phyloP scores from a whole-genome alignment of 2,329 filamentous ascomycete species.

The Didymosphaeria variabile region DNA sequence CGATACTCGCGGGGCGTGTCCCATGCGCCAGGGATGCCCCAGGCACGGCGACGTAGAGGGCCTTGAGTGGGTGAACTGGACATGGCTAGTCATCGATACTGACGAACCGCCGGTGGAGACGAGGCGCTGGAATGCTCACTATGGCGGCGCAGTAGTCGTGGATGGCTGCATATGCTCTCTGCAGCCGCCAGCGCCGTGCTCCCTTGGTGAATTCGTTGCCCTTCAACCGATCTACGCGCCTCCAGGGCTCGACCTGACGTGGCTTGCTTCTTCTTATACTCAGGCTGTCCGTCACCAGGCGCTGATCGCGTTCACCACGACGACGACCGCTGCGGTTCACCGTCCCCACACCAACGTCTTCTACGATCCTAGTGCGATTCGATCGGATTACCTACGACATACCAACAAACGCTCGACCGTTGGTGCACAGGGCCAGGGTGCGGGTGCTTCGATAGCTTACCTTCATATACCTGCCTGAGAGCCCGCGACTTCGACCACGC shows the following conservation, averaged over 20 bases:
- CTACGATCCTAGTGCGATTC: neutral
- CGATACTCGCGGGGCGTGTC: neutral
- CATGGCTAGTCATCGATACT: neutral
- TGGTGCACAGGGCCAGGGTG: neutral
- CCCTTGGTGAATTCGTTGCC: conserved; percentile 17
- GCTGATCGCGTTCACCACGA: neutral
- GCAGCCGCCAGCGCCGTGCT: conserved; percentile 21
- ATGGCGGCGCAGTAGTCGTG: conserved; percentile 12
- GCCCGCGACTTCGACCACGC: conserved; percentile 4
- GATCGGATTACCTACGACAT: neutral
- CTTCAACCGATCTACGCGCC: neutral
- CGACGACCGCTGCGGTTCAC: neutral
- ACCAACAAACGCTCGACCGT: conserved; percentile 7
- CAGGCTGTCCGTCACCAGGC: neutral
- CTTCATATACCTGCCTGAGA: conserved; percentile 3
- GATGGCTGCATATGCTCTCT: conserved; percentile 16
- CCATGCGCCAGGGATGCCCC: conserved; percentile 11
- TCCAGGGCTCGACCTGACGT: neutral
- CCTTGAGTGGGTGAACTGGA: conserved; percentile 17
- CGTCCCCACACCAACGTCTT: neutral
- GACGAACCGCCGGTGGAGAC: conserved; percentile 8
- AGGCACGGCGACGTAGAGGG: conserved; percentile 2
- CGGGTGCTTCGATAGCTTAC: neutral
- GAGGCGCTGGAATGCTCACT: conserved; percentile 14
- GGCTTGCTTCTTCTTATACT: conserved; percentile 14